phyloP scores from a whole-genome alignment of 768 basidiomycete species.

The Mycena rebaudengoi region DNA sequence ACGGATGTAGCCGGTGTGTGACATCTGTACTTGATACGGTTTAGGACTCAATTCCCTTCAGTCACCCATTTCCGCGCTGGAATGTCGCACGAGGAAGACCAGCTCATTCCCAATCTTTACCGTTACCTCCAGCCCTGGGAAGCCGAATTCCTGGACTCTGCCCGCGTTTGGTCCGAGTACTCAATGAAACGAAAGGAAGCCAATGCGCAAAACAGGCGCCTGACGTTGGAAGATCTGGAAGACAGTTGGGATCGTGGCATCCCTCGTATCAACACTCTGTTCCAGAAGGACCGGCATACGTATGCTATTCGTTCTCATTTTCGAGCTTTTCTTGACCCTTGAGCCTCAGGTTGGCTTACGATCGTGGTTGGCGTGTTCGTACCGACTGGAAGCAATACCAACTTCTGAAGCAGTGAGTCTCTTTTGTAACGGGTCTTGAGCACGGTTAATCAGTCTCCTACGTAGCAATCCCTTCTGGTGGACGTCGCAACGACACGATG shows the following conservation, averaged over 20 bases:
- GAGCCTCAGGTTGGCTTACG: conserved; percentile 81
- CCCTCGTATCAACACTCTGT: conserved; percentile 97
- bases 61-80: conserved; percentile 99
- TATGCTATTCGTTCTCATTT: conserved; percentile 30
- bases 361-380: conserved; percentile 98
- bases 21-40: neutral
- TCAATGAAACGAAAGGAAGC: conserved; percentile 99
- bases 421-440: neutral
- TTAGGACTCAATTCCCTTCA: conserved; percentile 30
- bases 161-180: conserved; percentile 99
- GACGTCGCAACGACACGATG: conserved; percentile 97
- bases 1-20: conserved; percentile 87
- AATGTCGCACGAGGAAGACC: conserved; percentile 95
- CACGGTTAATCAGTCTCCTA: conserved; percentile 12
- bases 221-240: conserved; percentile 97
- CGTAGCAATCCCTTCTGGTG: conserved; percentile 97
- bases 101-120: conserved; percentile 96
- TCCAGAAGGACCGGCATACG: conserved; percentile 98
- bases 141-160: conserved; percentile 96
- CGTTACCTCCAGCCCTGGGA: conserved; percentile 98
- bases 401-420: conserved; percentile 82
- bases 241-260: conserved; percentile 99
- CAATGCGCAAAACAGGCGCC: conserved; percentile 96
- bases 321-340: conserved; percentile 5
- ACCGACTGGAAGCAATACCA: conserved; percentile 99